Conservation (phyloP, 352 stramenopile species). For the Pythium rishiriense region DNA sequence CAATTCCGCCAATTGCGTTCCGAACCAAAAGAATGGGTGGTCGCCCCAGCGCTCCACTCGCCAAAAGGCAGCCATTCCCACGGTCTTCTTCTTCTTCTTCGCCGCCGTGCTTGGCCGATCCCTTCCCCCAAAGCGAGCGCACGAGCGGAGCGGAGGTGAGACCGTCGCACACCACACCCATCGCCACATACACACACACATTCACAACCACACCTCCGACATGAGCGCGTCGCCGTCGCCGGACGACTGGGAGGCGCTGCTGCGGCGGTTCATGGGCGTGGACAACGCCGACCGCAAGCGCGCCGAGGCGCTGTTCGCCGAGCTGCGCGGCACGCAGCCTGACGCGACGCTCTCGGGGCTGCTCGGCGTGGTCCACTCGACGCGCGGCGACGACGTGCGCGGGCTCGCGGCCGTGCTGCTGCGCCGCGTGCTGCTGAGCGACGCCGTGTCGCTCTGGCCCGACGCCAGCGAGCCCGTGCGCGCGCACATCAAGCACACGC, state of each 20-base stretch:
- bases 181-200: neutral
- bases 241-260: conserved; percentile 62
- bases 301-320: conserved; percentile 59
- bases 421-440: conserved; percentile 70
- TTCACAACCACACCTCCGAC: conserved; percentile 3
- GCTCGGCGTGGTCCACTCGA: conserved; percentile 58
- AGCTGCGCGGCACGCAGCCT: conserved; percentile 52
- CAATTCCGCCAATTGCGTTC: conserved; percentile 24
- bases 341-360: conserved; percentile 63
- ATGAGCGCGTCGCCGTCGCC: conserved; percentile 30
- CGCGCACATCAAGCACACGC: conserved; percentile 50
- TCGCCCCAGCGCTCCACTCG: neutral
- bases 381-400: conserved; percentile 63
- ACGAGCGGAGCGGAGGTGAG: neutral
- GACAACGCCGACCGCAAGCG: conserved; percentile 74
- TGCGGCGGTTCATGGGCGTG: conserved; percentile 68
- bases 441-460: conserved; percentile 79
- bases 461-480: conserved; percentile 50
- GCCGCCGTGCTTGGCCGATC: neutral
- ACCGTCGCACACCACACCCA: neutral
- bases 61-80: conserved; percentile 28
- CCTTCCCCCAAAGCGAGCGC: too few species aligned
- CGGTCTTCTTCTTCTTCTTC: conserved; percentile 1
- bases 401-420: conserved; percentile 74
- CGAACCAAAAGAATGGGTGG: conserved; percentile 32